A percentile compares a stretch with the other conserved stretches of the same genome.
Conservation (phyloP, 169 alveolate genomes). For the Eimeria maxima region DNA sequence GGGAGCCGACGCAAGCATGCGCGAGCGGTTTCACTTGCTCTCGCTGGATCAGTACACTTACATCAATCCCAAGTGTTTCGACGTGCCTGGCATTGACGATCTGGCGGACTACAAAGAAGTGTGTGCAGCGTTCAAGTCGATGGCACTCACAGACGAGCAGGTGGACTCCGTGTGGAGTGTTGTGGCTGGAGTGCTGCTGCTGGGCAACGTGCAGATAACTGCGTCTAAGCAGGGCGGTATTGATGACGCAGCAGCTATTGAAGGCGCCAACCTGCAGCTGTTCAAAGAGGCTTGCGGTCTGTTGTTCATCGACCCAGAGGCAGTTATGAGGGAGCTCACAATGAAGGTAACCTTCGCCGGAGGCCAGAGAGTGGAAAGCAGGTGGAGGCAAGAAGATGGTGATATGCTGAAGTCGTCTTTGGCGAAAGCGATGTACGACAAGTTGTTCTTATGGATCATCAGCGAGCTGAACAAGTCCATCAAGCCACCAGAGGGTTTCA, state of each 20-base stretch:
- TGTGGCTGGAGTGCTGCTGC: conserved; percentile 92
- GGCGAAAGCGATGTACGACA: conserved; percentile 98
- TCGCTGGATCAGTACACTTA: conserved; percentile 89
- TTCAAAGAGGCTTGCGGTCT: conserved; percentile 92
- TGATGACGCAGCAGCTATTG: conserved; percentile 94
- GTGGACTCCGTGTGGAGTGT: conserved; percentile 93
- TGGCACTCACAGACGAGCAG: conserved; percentile 94
- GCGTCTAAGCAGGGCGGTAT: conserved; percentile 92
- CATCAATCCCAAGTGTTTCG: conserved; percentile 94
- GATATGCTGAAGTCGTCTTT: conserved; percentile 93
- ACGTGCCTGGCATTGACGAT: conserved; percentile 97
- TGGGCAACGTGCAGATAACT: conserved; percentile 97
- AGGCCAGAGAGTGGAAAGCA: conserved; percentile 90
- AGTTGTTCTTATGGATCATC: conserved; percentile 97
- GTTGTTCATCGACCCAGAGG: conserved; percentile 89
- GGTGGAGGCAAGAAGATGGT: conserved; percentile 93
- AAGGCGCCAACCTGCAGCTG: conserved; percentile 85
- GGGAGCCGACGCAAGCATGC: conserved; percentile 93
- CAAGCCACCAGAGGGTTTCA: conserved; percentile 93
- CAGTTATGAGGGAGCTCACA: conserved; percentile 89
- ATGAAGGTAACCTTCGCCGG: conserved; percentile 92
- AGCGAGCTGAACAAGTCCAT: conserved; percentile 96
- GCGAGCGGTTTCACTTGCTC: conserved; percentile 88
- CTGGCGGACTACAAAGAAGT: conserved; percentile 95
- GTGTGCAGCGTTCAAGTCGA: conserved; percentile 93